phyloP scores from a whole-genome alignment of 345 rosid genomes.

The Pseudoturritis turrita region DNA sequence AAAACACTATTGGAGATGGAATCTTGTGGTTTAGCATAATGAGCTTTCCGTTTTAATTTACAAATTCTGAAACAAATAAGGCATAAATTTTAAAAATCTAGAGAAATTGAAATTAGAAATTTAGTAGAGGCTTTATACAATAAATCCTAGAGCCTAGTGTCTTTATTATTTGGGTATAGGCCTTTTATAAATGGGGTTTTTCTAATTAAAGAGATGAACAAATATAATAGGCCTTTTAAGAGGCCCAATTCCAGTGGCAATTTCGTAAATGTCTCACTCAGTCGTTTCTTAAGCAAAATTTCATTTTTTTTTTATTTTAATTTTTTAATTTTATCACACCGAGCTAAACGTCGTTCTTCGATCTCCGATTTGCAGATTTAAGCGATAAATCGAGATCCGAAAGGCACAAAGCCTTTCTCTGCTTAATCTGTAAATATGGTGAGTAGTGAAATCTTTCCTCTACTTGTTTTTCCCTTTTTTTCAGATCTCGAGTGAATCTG shows the following conservation, averaged over 20 bases:
- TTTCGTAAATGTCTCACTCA: background rate
- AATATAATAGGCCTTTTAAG: background rate
- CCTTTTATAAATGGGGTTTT: background rate
- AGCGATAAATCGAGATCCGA: constrained; percentile 24
- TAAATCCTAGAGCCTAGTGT: too few relatives aligned
- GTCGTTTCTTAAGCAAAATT: constrained; percentile 11
- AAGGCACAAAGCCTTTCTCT: background rate
- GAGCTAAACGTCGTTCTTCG: constrained; percentile 27
- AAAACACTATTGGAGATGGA: too few relatives aligned
- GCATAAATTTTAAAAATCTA: too few relatives aligned
- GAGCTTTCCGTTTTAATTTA: too few relatives aligned
- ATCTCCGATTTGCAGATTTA: constrained; percentile 28
- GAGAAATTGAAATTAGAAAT: too few relatives aligned
- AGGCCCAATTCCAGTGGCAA: constrained; percentile 22
- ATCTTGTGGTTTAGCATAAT: too few relatives aligned
- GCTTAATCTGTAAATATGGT: constrained; percentile 25
- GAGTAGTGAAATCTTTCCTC: constrained; percentile 1
- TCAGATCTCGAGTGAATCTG: constrained; percentile 23
- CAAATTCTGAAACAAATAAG: too few relatives aligned
- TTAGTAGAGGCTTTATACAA: too few relatives aligned
- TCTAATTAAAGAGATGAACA: background rate
- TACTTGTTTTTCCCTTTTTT: background rate
- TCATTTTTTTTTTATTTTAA: background rate
- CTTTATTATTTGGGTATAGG: background rate
- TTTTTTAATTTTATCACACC: background rate